Conservation (phyloP, 306 rosid genomes). For the Vachellia pachyceras region DNA sequence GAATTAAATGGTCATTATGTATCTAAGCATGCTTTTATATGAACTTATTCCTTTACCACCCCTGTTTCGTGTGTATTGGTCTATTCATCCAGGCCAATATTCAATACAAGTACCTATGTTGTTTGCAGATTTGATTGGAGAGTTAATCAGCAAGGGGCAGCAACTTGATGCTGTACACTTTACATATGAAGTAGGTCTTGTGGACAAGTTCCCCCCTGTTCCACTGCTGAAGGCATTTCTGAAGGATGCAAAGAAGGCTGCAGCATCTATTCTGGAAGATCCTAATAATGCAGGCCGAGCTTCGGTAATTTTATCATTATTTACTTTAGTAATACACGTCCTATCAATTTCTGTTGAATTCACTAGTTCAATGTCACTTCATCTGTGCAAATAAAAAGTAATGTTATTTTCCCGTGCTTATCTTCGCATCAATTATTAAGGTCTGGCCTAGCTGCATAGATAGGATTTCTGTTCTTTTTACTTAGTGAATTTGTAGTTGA, state of each 20-base stretch:
- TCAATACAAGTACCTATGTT: slow-evolving; percentile 1
- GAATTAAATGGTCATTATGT: not conserved
- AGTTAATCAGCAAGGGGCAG: slow-evolving; percentile 93
- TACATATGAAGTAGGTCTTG: slow-evolving; percentile 90
- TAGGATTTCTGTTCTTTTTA: slow-evolving; percentile 18
- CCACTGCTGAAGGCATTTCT: slow-evolving; percentile 86
- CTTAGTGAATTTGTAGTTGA: slow-evolving; percentile 23
- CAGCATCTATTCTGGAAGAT: slow-evolving; percentile 88
- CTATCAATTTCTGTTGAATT: not conserved
- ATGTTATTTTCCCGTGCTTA: slow-evolving; percentile 11
- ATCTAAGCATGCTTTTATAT: not conserved
- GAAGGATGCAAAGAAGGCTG: slow-evolving; percentile 95
- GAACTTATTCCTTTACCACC: slow-evolving; percentile 2
- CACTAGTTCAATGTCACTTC: slow-evolving; percentile 20
- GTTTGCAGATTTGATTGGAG: slow-evolving; percentile 86
- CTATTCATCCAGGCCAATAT: not conserved
- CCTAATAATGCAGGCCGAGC: slow-evolving; percentile 91
- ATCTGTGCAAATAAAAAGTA: not conserved
- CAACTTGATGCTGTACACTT: slow-evolving; percentile 99
- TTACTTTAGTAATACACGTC: slow-evolving; percentile 3
- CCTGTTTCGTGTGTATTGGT: not conserved
- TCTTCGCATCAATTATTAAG: not conserved
- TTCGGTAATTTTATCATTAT: slow-evolving; percentile 59
- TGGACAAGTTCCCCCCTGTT: slow-evolving; percentile 83
- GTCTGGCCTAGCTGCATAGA: not conserved